Evolutionary conservation across 1,284 basidiomycete genomes (phyloP).

Genomic region (Chiua sp.): DNA sequence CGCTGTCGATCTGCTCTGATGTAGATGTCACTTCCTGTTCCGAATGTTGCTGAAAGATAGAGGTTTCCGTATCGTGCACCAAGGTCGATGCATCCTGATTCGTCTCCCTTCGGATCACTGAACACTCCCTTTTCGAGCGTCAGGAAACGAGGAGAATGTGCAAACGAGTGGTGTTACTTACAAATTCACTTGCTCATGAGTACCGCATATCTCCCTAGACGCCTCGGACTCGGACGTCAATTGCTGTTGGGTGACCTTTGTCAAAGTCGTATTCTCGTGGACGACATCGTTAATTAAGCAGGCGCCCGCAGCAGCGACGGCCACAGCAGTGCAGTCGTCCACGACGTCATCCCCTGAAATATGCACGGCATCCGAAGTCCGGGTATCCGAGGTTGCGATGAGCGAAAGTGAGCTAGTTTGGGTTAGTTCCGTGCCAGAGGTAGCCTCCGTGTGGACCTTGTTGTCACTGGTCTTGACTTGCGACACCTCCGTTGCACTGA

Average conservation of each 20-base stretch:
- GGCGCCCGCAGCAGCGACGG: background rate
- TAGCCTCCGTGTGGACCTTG: background rate
- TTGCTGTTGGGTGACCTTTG: background rate
- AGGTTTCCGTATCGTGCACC: background rate
- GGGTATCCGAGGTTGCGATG: background rate
- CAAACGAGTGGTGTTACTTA: background rate
- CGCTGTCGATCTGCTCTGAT: background rate
- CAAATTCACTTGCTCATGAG: slow-evolving; percentile 3
- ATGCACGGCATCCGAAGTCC: background rate
- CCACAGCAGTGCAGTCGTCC: background rate
- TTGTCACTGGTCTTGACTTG: background rate
- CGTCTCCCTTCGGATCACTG: background rate
- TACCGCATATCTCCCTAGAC: background rate
- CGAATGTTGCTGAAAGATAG: background rate
- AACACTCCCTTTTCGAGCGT: slow-evolving; percentile 6
- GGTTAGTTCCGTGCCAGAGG: background rate
- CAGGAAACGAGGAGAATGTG: background rate
- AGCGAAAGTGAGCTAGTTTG: background rate
- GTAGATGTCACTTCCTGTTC: background rate
- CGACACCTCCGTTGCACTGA: background rate
- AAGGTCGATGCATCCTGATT: background rate
- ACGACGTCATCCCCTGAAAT: background rate
- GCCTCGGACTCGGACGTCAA: background rate
- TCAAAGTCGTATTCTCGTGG: background rate
- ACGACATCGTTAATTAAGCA: background rate